Base-by-base conservation (phyloP, 768 basidiomycete genomes). In the Trametes elegans region DNA sequence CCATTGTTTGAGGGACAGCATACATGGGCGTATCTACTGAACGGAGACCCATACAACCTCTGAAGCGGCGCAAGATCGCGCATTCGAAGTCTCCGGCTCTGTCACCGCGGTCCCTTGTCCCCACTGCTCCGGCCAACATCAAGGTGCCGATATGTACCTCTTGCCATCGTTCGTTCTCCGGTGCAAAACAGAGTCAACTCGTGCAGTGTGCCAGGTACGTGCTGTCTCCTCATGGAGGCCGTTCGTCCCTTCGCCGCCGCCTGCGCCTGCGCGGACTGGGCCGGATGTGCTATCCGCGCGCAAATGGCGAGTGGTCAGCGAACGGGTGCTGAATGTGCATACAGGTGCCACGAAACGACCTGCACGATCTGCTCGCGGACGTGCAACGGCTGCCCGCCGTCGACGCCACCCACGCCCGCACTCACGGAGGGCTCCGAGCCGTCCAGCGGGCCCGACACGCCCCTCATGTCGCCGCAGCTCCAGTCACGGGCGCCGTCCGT, bases 351-450 rank as follows among this genome's bases (percentile, higher is more conserved):
- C 16, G 63, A 69, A 10, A 59, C 68, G 38, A 71, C 66, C 16
- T 75, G 74, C 47, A 59, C 64, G 3, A 66, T 75, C 38, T 75
- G 74, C 44, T 61, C 74, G 14, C 66, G 74, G 11, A 75, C 67
- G 24, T 75, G 74, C 43, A 71, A 70, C 23, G 72, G 67, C 0
- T 69, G 64, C 14, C 68, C 66, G 2, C 55, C 65, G 11, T 75
- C 71, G 29, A 47, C 65, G 19, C 73, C 74, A 21, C 71, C 73
- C 1, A 74, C 73, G 1, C 74, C 73, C 3, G 68, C 68, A 19
- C 67, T 73, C 44, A 72, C 70, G 2, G 64, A n/a, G n/a, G n/a
- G n/a, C n/a, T n/a, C 65, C 34, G 69, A 71, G 5, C 66, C 73
- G 7, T 53, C 51, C 26, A 70, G 69, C 27, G 66, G 61, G 11